Percentiles rank a stretch among this genome's conserved stretches.
phyloP scores from a whole-genome alignment of 2,329 filamentous ascomycete genomes.

The Colletotrichum theobromicola region DNA sequence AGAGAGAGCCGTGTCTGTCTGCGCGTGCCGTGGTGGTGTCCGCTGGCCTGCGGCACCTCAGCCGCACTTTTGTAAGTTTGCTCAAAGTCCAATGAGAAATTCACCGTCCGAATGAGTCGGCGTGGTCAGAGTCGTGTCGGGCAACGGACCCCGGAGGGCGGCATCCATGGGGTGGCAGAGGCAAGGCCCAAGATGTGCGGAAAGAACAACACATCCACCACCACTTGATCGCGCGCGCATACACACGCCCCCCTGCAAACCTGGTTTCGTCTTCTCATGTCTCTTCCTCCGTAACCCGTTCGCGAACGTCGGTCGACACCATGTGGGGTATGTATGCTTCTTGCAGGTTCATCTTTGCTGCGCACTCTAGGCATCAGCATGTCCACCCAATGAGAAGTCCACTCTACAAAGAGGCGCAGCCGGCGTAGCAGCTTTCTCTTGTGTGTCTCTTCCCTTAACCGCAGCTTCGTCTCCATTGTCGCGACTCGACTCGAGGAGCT shows the following conservation, averaged over 20 bases:
- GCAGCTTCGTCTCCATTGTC: not conserved
- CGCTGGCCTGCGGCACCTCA: not conserved
- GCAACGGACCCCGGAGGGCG: not conserved
- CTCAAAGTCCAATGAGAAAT: not conserved
- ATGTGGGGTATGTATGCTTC: constrained; percentile 5
- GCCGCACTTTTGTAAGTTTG: constrained; percentile 15
- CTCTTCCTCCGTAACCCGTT: not conserved
- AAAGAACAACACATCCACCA: not conserved
- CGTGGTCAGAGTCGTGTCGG: constrained; percentile 11
- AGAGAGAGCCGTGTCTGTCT: not conserved
- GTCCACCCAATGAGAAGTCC: not conserved
- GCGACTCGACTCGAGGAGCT: not conserved
- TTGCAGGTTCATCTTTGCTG: not conserved
- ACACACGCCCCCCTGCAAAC: not conserved
- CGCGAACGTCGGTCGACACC: not conserved
- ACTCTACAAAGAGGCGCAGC: not conserved
- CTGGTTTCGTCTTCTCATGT: constrained; percentile 3
- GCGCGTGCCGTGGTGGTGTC: not conserved
- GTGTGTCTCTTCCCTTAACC: not conserved
- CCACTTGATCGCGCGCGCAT: not conserved
- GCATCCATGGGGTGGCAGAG: not conserved
- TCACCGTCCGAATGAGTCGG: not conserved
- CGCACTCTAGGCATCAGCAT: constrained; percentile 2
- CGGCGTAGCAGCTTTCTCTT: not conserved
- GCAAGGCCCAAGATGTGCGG: not conserved